Evolutionary conservation across 768 basidiomycete genomes (phyloP).

Genomic region (Gloeopeniophorella convolvens): DNA sequence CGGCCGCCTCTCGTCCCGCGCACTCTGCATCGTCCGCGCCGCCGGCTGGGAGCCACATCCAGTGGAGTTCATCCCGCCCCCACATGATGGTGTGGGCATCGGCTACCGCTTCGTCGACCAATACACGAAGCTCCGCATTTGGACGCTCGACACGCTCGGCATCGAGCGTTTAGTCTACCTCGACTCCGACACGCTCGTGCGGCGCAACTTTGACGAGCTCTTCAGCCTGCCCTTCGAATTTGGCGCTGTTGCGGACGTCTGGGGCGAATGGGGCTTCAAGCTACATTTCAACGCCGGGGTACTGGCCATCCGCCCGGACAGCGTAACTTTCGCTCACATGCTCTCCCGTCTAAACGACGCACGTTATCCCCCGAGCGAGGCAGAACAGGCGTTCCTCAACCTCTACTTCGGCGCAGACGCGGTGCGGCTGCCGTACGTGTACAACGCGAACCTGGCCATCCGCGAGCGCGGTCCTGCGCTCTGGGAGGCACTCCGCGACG

Average conservation of each 20-base stretch:
- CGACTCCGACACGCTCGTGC: conserved; percentile 39
- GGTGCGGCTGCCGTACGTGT: conserved; percentile 30
- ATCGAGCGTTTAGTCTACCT: conserved; percentile 33
- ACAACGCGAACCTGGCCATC: conserved; percentile 35
- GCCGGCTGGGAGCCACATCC: conserved; percentile 35
- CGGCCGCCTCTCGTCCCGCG: conserved; percentile 32
- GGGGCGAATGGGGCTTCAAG: conserved; percentile 29
- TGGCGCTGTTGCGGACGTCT: conserved; percentile 38
- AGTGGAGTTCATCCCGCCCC: conserved; percentile 34
- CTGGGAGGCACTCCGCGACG: conserved; percentile 28
- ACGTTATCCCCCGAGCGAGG: conserved; percentile 32
- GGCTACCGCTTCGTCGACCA: conserved; percentile 34
- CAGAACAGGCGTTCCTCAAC: conserved; percentile 40
- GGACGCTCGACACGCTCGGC: conserved; percentile 32
- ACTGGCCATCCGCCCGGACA: conserved; percentile 29
- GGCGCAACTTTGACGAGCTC: conserved; percentile 39
- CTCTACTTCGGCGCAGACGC: conserved; percentile 30
- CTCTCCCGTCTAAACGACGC: conserved; percentile 34
- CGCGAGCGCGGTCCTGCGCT: conserved; percentile 27
- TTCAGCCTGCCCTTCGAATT: conserved; percentile 36
- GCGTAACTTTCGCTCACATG: conserved; percentile 27
- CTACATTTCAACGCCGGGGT: conserved; percentile 35
- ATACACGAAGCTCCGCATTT: conserved; percentile 39
- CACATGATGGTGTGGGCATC: conserved; percentile 32
- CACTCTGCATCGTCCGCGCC: conserved; percentile 34